These are phyloP conservation scores for Ministeria vibrans DNA, from an alignment of 78 protist genomes.

Conservation along the genomic window DNA sequence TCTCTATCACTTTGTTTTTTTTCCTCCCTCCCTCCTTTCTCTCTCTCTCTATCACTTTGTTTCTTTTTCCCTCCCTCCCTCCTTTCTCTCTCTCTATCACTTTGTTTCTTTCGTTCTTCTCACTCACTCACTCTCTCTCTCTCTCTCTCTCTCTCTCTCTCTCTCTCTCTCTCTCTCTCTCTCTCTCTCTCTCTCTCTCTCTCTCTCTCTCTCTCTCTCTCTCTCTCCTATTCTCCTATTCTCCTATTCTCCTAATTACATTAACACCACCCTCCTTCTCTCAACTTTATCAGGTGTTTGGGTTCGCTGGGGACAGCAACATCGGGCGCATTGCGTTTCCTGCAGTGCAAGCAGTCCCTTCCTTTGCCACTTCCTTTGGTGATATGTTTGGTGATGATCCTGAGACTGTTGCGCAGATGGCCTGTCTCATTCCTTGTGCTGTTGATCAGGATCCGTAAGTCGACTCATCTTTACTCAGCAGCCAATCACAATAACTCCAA, in stretches of 20 bases:
- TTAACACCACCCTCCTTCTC: no score
- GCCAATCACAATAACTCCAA: neutral
- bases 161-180: neutral
- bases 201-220: neutral
- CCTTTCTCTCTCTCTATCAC: neutral
- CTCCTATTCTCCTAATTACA: neutral
- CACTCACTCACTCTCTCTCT: neutral
- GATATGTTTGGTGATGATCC: no score
- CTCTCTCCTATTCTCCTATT: neutral
- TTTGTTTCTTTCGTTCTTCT: neutral
- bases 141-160: neutral
- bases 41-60: neutral
- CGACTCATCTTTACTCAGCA: neutral
- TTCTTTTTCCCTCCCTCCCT: neutral
- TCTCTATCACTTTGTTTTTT: neutral
- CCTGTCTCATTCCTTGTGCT: conserved; percentile 98
- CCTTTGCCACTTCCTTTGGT: no score
- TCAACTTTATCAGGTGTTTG: no score
- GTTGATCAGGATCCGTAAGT: conserved; percentile 81
- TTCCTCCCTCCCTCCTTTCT: neutral
- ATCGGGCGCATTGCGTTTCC: no score
- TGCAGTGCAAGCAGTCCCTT: no score
- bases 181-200: neutral
- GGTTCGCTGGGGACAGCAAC: no score
- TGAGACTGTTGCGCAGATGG: no score